Evolutionary conservation across 495 filamentous ascomycete species (phyloP).

Genomic region (Chaetomium cochliodes): DNA sequence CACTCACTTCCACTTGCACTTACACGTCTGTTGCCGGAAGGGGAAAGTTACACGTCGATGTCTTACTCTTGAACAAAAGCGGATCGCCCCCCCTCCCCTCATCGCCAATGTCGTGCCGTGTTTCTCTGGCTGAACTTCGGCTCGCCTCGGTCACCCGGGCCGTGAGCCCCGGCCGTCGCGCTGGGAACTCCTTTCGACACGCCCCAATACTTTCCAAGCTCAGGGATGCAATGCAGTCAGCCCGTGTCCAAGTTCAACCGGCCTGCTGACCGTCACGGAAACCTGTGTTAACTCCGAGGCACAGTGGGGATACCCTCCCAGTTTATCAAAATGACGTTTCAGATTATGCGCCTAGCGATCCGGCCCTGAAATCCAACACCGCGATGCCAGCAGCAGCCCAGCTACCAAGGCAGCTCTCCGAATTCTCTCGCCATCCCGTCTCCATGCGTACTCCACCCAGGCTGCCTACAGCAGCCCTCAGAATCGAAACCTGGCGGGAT

Average conservation of each 20-base stretch:
- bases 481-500: neutral
- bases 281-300: no score
- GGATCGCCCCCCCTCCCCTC: conserved; percentile 5
- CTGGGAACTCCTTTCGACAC: neutral
- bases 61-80: neutral
- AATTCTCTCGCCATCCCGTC: neutral
- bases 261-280: no score
- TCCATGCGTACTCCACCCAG: neutral
- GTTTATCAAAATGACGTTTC: neutral
- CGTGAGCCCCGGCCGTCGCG: neutral
- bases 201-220: no score
- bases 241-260: no score
- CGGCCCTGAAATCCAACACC: neutral
- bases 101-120: neutral
- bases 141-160: conserved; percentile 4
- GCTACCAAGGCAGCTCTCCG: conserved; percentile 1
- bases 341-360: neutral
- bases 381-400: neutral
- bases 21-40: neutral
- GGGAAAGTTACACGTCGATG: neutral
- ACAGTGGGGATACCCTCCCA: no score
- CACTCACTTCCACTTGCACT: neutral
- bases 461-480: neutral
- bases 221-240: neutral
- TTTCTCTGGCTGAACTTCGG: conserved; percentile 27